These are phyloP conservation scores for Corylus avellana DNA, from an alignment of 306 rosid genomes.

Conservation along the genomic window DNA sequence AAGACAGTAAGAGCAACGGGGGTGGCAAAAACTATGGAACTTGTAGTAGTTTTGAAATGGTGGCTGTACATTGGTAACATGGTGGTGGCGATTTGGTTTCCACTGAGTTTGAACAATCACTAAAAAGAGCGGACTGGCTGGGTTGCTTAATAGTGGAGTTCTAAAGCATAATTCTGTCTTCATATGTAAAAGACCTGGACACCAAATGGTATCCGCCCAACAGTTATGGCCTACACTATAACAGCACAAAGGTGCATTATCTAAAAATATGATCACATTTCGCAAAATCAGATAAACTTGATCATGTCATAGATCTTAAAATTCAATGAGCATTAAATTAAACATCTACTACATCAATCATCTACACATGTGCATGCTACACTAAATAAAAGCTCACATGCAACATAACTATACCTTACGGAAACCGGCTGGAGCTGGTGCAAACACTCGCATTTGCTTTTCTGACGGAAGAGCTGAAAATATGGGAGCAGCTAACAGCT, in stretches of 20 bases:
- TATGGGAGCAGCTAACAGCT: slow-evolving; percentile 59
- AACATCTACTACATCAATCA: background rate
- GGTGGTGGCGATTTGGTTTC: background rate
- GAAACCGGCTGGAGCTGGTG: slow-evolving; percentile 75
- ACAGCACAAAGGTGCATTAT: background rate
- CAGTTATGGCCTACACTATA: background rate
- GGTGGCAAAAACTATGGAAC: background rate
- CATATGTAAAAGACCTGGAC: background rate
- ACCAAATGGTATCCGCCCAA: background rate
- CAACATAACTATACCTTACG: slow-evolving; percentile 60
- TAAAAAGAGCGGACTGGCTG: background rate
- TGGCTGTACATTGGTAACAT: background rate
- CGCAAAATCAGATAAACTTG: background rate
- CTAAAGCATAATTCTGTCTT: background rate
- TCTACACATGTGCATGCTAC: background rate
- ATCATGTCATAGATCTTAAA: background rate
- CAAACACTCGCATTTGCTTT: slow-evolving; percentile 78
- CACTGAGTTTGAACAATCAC: background rate
- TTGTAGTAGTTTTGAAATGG: background rate
- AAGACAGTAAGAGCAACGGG: background rate
- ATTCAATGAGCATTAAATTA: background rate
- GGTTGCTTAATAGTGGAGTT: background rate
- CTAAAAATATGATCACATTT: slow-evolving; percentile 9
- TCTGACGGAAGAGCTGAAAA: slow-evolving; percentile 95
- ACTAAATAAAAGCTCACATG: slow-evolving; percentile 10